phyloP scores from a whole-genome alignment of 2,329 filamentous ascomycete genomes.

The Lachnellula occidentalis region DNA sequence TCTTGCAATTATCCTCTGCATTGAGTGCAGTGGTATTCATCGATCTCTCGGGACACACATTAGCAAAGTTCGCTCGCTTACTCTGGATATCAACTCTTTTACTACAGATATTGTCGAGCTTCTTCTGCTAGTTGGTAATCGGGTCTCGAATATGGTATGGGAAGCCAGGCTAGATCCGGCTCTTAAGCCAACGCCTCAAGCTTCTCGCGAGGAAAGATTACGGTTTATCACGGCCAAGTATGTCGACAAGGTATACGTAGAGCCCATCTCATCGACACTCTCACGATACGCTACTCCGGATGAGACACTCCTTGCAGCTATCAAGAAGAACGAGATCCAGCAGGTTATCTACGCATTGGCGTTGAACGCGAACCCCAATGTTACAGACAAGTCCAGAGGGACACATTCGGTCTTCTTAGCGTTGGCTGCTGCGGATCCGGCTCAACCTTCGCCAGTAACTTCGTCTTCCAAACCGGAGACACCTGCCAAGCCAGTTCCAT shows the following conservation, averaged over 20 bases:
- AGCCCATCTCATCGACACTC: constrained; percentile 67
- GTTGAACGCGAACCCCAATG: constrained; percentile 80
- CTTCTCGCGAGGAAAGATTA: constrained; percentile 84
- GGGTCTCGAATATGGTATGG: constrained; percentile 95
- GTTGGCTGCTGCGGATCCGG: constrained; percentile 86
- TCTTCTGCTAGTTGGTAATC: constrained; percentile 84
- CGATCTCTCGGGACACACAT: constrained; percentile 95
- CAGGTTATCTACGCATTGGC: constrained; percentile 88
- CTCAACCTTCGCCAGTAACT: constrained; percentile 56
- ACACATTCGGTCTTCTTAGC: constrained; percentile 90
- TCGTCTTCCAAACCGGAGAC: constrained; percentile 38
- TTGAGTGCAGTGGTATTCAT: constrained; percentile 97
- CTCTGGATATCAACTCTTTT: constrained; percentile 91
- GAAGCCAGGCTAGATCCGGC: constrained; percentile 74
- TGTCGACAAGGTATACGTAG: constrained; percentile 74
- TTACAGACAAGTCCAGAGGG: constrained; percentile 75
- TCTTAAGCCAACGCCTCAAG: constrained; percentile 66
- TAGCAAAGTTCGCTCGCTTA: constrained; percentile 92
- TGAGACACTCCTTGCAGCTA: constrained; percentile 82
- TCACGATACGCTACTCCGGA: constrained; percentile 75
- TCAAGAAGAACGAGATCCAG: constrained; percentile 95
- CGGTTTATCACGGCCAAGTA: constrained; percentile 96
- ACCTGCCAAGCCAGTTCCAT: constrained; percentile 54
- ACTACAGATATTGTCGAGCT: constrained; percentile 96
- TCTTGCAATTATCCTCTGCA: constrained; percentile 90